Evolutionary conservation across 2,329 filamentous ascomycete species (phyloP), one percentile per base, ranked within the genome.

Genomic region (Neurospora sp.): DNA sequence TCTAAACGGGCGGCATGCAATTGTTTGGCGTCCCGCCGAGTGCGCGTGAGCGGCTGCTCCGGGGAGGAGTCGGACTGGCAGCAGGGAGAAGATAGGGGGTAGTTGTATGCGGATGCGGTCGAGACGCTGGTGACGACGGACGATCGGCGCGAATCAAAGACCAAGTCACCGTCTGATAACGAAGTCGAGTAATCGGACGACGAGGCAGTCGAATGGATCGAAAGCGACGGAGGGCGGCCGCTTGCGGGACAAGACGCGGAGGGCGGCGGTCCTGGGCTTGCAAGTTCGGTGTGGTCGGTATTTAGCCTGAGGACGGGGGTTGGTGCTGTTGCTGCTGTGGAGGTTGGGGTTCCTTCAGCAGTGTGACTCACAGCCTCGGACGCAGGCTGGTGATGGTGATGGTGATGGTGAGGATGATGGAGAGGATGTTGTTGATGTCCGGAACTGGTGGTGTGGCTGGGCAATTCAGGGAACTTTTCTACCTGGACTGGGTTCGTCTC

Each of bases 1-100:
- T 83, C 81, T 71, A 82, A 75, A 72, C 84, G 81, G 73, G 81
- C 82, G 74, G 83, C 83, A 78, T 86, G 83, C 79, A 85, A 78
- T 72, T 82, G 81, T 77, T 83, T 80, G 75, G 83, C 83, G 80
- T 84, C 79, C 72, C 81, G 80, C 74, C 82, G 78, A 76, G 75
- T 82, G 71, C 82, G 79, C 69, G 79, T 74, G 66, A 76, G 71
- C 68, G 78, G 73, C 70, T 71, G 68, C 70, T 72, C 68, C 69
- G 73, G 67, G 72, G 67, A 71, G 73, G 73, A 68, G 72, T 39
- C 72, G 73, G 69, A 73, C 71, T 66, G 66, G 75, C 72, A 70
- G 73, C 71, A 52, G 66, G 66, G 67, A 38, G 39, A 69, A 52
- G 68, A 70, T 33, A 67, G 40, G 28, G 71, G 69, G 58, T 67